Conservation (phyloP, 768 basidiomycete genomes). For the Pleurotus sapidus region DNA sequence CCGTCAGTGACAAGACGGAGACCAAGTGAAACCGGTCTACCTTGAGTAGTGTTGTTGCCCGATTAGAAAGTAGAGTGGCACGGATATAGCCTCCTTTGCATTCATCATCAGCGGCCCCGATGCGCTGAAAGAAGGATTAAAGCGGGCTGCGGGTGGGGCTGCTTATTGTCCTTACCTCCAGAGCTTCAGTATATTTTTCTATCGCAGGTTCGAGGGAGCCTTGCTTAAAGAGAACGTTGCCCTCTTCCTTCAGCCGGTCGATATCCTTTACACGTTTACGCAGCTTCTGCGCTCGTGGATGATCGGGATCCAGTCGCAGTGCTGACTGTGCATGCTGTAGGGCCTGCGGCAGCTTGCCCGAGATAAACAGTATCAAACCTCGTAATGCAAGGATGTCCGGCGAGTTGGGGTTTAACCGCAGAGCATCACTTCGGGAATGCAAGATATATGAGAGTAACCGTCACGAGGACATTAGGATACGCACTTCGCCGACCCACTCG, state of each 20-base stretch:
- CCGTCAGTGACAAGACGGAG: not conserved
- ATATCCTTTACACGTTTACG: conserved; percentile 81
- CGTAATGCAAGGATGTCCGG: conserved; percentile 79
- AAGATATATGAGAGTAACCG: not conserved
- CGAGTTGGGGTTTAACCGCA: conserved; percentile 68
- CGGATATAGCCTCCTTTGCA: conserved; percentile 79
- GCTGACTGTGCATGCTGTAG: conserved; percentile 70
- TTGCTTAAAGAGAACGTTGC: conserved; percentile 72
- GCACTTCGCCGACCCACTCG: conserved; percentile 71
- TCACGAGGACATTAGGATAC: conserved; percentile 21
- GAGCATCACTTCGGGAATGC: conserved; percentile 54
- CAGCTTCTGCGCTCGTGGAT: conserved; percentile 64
- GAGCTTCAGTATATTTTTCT: conserved; percentile 64
- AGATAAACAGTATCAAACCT: conserved; percentile 75
- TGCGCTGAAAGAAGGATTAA: conserved; percentile 37
- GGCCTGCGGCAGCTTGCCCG: conserved; percentile 67
- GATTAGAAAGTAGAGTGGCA: conserved; percentile 77
- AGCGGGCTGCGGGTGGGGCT: not conserved
- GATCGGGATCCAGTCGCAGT: conserved; percentile 75
- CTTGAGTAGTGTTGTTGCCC: conserved; percentile 80
- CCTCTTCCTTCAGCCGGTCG: conserved; percentile 82
- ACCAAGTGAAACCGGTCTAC: conserved; percentile 27
- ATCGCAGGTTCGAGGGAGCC: conserved; percentile 60
- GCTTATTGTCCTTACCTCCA: conserved; percentile 47
- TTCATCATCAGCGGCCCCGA: conserved; percentile 68